A percentile compares a stretch with the other conserved stretches of the same genome.
Evolutionary conservation across 177 flowering plant genomes (phyloP).

Genomic region (Vitis hybrid): DNA sequence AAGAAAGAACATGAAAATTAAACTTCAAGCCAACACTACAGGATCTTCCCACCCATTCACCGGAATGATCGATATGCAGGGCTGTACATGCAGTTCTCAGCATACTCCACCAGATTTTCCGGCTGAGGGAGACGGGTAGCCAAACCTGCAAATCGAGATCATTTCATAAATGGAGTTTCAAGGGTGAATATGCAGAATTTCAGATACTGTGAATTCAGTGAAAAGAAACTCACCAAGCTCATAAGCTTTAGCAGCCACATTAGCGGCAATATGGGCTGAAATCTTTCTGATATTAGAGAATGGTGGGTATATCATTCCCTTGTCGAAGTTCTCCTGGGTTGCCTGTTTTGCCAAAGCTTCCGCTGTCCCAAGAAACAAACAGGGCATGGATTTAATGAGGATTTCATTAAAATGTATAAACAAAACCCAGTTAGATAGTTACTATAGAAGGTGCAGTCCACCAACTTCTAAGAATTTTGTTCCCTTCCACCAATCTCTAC

Average conservation of each 20-base stretch:
- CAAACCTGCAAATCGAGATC: conserved; percentile 29
- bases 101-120: conserved; percentile 42
- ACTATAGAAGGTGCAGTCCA: neutral
- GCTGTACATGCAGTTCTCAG: conserved; percentile 66
- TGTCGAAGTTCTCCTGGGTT: conserved; percentile 43
- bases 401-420: no score
- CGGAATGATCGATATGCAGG: conserved; percentile 47
- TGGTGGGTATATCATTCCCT: conserved; percentile 63
- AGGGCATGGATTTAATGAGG: neutral
- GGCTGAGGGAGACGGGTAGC: conserved; percentile 58
- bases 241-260: conserved; percentile 62
- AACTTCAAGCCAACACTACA: neutral
- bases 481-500: no score
- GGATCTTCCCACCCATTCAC: conserved; percentile 12
- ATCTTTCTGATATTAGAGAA: conserved; percentile 60
- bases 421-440: no score
- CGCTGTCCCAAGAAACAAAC: conserved; percentile 36
- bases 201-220: neutral
- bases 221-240: conserved; percentile 43
- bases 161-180: no score
- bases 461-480: no score
- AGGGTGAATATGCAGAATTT: no score
- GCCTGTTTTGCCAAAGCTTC: conserved; percentile 60
- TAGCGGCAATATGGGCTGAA: conserved; percentile 66
- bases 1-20: no score